phyloP scores from a whole-genome alignment of 1,284 basidiomycete species.

The Phlebopus sp. region DNA sequence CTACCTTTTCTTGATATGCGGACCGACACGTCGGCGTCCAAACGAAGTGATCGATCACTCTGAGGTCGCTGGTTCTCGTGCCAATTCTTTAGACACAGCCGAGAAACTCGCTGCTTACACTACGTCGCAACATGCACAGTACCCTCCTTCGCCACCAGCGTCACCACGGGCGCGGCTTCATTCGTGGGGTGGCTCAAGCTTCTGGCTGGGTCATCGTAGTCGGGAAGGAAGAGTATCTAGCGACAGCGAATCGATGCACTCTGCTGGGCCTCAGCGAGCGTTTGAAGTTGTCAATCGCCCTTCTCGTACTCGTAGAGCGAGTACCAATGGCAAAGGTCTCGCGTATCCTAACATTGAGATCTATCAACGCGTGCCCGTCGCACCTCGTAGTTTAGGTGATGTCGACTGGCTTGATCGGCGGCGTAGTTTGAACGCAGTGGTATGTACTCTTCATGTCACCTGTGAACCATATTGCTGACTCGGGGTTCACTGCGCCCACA shows the following conservation, averaged over 20 bases:
- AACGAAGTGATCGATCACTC: conserved; percentile 22
- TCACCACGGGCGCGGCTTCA: conserved; percentile 48
- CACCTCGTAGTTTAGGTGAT: conserved; percentile 57
- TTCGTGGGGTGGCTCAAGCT: conserved; percentile 51
- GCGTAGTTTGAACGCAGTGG: conserved; percentile 64
- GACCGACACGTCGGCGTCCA: conserved; percentile 13
- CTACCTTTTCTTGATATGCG: conserved; percentile 34
- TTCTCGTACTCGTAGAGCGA: conserved; percentile 44
- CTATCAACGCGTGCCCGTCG: conserved; percentile 35
- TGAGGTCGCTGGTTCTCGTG: conserved; percentile 28
- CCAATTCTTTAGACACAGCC: conserved; percentile 41
- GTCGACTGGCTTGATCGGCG: conserved; percentile 73
- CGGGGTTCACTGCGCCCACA: conserved; percentile 4
- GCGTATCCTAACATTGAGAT: conserved; percentile 38
- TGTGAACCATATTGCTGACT: conserved; percentile 14
- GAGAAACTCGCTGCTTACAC: conserved; percentile 46
- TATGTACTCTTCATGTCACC: conserved; percentile 37
- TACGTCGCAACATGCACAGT: conserved; percentile 37
- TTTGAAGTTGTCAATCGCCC: conserved; percentile 77
- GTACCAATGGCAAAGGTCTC: conserved; percentile 49
- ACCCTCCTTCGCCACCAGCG: conserved; percentile 42
- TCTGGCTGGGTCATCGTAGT: conserved; percentile 40
- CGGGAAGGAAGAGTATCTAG: conserved; percentile 45
- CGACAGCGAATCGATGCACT: conserved; percentile 47
- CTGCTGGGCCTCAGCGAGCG: conserved; percentile 43